phyloP scores from a whole-genome alignment of 1,284 basidiomycete species.

The Leccinum subrobustum region DNA sequence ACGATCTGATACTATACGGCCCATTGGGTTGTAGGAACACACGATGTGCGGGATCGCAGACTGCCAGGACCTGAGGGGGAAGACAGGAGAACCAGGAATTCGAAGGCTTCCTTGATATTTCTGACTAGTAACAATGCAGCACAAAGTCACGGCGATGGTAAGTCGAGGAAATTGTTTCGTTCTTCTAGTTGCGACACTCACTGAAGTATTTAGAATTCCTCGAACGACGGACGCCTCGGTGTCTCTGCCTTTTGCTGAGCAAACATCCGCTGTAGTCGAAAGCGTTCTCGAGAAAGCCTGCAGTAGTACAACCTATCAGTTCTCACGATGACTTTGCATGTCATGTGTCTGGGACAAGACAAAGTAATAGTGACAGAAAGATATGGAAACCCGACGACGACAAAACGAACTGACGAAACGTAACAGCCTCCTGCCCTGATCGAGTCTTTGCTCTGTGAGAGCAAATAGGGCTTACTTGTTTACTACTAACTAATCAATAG shows the following conservation, averaged over 20 bases:
- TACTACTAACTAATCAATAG: background rate
- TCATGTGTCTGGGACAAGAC: too few relatives aligned
- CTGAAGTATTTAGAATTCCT: background rate
- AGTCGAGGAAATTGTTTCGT: background rate
- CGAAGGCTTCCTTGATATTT: too few relatives aligned
- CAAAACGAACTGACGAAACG: background rate
- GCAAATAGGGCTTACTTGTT: background rate
- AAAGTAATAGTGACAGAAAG: too few relatives aligned
- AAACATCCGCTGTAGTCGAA: background rate
- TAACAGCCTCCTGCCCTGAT: background rate
- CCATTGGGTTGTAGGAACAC: too few relatives aligned
- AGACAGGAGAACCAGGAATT: too few relatives aligned
- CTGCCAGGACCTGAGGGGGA: too few relatives aligned
- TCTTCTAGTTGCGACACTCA: background rate
- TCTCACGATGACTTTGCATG: background rate
- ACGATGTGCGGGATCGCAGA: too few relatives aligned
- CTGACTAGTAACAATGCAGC: too few relatives aligned
- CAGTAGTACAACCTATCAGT: background rate
- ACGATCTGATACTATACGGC: too few relatives aligned
- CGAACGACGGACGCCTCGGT: background rate
- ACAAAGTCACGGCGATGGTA: background rate
- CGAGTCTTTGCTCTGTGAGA: background rate
- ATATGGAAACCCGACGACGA: too few relatives aligned
- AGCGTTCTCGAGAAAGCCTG: background rate
- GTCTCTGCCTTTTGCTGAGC: background rate